Percentiles rank a stretch among this genome's conserved stretches.
Conservation (phyloP, 169 alveolate species). For the Plasmodium blacklocki region DNA sequence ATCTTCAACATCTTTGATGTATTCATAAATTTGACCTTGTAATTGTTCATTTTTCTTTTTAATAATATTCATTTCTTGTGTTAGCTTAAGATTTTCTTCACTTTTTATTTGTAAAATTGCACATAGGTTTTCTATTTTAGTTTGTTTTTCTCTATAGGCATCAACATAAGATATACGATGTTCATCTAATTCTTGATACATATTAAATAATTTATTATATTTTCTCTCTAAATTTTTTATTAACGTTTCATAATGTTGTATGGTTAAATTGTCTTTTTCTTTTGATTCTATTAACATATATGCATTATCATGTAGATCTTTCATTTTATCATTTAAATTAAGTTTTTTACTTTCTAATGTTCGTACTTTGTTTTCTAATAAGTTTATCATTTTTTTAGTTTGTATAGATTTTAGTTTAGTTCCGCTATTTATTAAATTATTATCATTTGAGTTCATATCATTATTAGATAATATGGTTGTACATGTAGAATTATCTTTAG, state of each 20-base stretch:
- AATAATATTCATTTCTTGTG: constrained; percentile 57
- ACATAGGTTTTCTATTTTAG: constrained; percentile 59
- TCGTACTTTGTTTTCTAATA: constrained; percentile 41
- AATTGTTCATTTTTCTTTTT: constrained; percentile 67
- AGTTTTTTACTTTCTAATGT: constrained; percentile 46
- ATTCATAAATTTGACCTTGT: constrained; percentile 75
- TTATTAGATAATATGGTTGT: constrained; percentile 52
- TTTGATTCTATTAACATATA: constrained; percentile 40
- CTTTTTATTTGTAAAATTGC: constrained; percentile 75
- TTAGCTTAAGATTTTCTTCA: constrained; percentile 65
- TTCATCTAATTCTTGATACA: constrained; percentile 76
- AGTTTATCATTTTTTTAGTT: constrained; percentile 4
- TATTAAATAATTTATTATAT: constrained; percentile 68
- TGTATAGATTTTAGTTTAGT: constrained; percentile 26
- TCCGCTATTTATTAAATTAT: constrained; percentile 3
- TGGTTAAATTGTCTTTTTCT: constrained; percentile 60
- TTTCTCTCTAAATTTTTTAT: constrained; percentile 63
- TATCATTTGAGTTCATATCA: background rate
- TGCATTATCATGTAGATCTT: constrained; percentile 62
- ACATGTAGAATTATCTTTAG: constrained; percentile 29
- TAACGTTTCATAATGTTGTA: constrained; percentile 64
- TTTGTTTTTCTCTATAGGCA: constrained; percentile 73
- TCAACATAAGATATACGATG: constrained; percentile 71
- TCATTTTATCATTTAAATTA: constrained; percentile 48
- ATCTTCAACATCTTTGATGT: constrained; percentile 63